These are phyloP conservation scores for Candida ipomoeae DNA, from an alignment of 805 yeast genomes.

Conservation along the genomic window DNA sequence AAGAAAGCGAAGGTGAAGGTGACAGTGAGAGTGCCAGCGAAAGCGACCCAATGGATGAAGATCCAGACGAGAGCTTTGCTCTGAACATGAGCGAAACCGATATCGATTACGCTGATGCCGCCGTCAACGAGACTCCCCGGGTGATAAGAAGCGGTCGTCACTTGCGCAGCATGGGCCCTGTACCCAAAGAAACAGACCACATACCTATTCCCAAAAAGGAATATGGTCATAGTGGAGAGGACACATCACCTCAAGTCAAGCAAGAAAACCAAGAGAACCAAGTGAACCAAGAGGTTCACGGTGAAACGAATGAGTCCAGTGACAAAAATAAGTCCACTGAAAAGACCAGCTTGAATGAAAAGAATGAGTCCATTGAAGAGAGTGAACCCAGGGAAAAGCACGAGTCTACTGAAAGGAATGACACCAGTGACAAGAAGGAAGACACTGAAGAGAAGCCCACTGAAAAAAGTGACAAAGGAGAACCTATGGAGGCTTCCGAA, in stretches of 20 bases:
- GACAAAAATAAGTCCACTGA: background rate
- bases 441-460: background rate
- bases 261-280: background rate
- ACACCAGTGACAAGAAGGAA: background rate
- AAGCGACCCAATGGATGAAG: background rate
- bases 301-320: too few relatives aligned
- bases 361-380: background rate
- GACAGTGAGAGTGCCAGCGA: background rate
- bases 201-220: conserved; percentile 1
- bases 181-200: background rate
- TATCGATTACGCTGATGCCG: background rate
- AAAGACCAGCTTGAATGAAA: background rate
- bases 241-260: background rate
- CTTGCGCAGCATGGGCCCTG: conserved; percentile 5
- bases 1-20: too few relatives aligned
- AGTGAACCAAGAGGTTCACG: background rate
- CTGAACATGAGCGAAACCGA: background rate
- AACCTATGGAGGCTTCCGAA: too few relatives aligned
- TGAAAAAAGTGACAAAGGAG: too few relatives aligned
- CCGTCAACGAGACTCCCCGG: background rate
- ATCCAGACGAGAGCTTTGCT: background rate
- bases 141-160: conserved; percentile 1
- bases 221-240: conserved; percentile 3
- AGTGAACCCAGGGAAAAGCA: background rate
- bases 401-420: background rate